Conservation (phyloP, 1,284 basidiomycete genomes). For the Porodaedalea pini region DNA sequence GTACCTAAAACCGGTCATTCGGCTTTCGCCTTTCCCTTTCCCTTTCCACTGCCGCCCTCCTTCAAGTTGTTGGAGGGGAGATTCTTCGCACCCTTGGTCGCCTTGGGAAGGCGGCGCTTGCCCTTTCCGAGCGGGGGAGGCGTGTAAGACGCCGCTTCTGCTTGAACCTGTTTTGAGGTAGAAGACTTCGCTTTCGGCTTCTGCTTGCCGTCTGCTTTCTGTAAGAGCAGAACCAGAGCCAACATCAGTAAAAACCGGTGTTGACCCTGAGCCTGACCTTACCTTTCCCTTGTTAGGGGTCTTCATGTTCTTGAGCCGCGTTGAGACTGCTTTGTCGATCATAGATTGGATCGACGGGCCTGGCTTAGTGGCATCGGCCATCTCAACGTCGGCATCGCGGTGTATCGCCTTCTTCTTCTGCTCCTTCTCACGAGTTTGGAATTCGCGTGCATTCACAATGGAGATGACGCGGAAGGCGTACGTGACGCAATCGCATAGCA, state of each 20-base stretch:
- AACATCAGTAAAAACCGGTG: too few species aligned
- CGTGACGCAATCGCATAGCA: background rate
- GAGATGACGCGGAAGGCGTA: background rate
- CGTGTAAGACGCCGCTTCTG: too few species aligned
- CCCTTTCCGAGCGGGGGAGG: too few species aligned
- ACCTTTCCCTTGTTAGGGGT: background rate
- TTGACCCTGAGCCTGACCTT: too few species aligned
- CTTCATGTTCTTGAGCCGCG: background rate
- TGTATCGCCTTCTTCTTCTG: background rate
- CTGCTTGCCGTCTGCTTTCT: background rate
- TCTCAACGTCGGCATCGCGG: constrained; percentile 21
- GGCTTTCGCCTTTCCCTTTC: background rate
- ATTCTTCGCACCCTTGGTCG: background rate
- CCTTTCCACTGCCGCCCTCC: background rate
- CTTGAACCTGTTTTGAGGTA: too few species aligned
- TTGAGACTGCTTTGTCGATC: constrained; percentile 22
- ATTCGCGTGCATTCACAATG: background rate
- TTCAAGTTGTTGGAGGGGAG: background rate
- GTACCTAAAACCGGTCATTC: background rate
- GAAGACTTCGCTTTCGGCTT: too few species aligned
- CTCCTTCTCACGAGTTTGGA: background rate
- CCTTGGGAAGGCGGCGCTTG: too few species aligned
- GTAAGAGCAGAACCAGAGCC: background rate
- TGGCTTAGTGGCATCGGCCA: constrained; percentile 23
- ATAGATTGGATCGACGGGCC: constrained; percentile 25